Base-by-base conservation (phyloP, 2,329 filamentous ascomycete species). In the Tolypocladium tropicale region DNA sequence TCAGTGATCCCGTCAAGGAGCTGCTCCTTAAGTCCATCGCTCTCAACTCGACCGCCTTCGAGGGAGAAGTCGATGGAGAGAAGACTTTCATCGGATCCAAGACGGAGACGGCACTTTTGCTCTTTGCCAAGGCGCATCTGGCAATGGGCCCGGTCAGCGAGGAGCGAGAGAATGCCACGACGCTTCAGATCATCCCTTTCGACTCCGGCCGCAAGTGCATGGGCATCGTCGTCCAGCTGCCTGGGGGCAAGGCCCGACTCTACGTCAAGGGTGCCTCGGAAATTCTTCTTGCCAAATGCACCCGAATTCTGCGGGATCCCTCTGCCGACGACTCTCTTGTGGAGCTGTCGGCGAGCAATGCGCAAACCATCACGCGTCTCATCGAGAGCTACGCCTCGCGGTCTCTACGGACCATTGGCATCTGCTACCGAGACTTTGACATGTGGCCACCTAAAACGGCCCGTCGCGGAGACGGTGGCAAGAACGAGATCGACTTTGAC, bases 391-490 rank as follows among this genome's bases (percentile, higher is more conserved):
- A 95, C 67, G 91, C 91, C 11, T 83, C 81, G 30, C 81, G 86
- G 21, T 95, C 90, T 9, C 78, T 96, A 34, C 83, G 91, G 60
- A 95, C 91, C 1, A 95, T 96, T 62, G 89, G 86, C 48, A 80
- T 95, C 60, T 78, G 90, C 54, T 95, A 90, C 72, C 86, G 85
- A 56, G 91, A 96, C 63, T 95, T 94, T 62, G 82, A 89, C 28
- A 80, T 82, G 54, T 96, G 91, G 91, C 91, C 92, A 34, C 90
- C 90, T 5, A 80, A 76, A 58, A 78, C 80, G 52, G 81, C 79
- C 18, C 81, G 75, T 52, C 76, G 74, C 5, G 68, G 70, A n/a
- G 79, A 80, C 46, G 76, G 74, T 28, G 78, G 86, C 68, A 77
- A 78, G 63, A 78, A 77, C 39, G 80, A 86, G 56, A 78, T 84